phyloP scores from a whole-genome alignment of 306 rosid genomes.

The Astragalus membranaceus region DNA sequence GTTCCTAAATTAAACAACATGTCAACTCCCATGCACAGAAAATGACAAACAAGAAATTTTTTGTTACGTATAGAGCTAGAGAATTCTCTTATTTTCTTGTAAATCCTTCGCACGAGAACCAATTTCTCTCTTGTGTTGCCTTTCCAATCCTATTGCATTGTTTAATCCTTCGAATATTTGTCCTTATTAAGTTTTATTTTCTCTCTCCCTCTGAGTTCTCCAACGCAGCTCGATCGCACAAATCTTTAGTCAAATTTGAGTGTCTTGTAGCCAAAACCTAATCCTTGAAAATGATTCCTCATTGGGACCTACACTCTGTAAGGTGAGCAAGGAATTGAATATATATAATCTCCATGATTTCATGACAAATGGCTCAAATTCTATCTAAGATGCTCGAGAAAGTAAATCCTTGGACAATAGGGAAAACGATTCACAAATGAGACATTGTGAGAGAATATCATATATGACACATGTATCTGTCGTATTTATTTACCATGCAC shows the following conservation, averaged over 20 bases:
- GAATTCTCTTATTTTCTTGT: slow-evolving; percentile 41
- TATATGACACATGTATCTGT: slow-evolving; percentile 9
- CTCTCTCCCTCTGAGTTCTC: slow-evolving; percentile 30
- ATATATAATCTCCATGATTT: slow-evolving; percentile 2
- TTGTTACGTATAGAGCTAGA: slow-evolving; percentile 27
- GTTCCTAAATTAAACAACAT: slow-evolving; percentile 33
- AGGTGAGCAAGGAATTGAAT: not conserved
- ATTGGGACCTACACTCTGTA: slow-evolving; percentile 40
- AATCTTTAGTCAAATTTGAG: slow-evolving; percentile 36
- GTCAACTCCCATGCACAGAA: slow-evolving; percentile 52
- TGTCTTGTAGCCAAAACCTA: slow-evolving; percentile 44
- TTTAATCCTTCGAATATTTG: slow-evolving; percentile 77
- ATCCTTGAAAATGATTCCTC: slow-evolving; percentile 49
- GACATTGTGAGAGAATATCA: slow-evolving; percentile 40
- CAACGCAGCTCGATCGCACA: slow-evolving; percentile 31
- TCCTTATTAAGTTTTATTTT: slow-evolving; percentile 37
- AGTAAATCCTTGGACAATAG: slow-evolving; percentile 39
- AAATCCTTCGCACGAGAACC: slow-evolving; percentile 41
- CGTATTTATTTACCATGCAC: slow-evolving; percentile 34
- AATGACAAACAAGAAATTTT: slow-evolving; percentile 31
- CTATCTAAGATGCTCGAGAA: slow-evolving; percentile 34
- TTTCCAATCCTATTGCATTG: slow-evolving; percentile 29
- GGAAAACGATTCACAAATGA: slow-evolving; percentile 28
- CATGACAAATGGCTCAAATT: slow-evolving; percentile 46
- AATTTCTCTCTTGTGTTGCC: slow-evolving; percentile 21